Evolutionary conservation across 805 yeast species (phyloP).

Genomic region (Yarrowia sp.): DNA sequence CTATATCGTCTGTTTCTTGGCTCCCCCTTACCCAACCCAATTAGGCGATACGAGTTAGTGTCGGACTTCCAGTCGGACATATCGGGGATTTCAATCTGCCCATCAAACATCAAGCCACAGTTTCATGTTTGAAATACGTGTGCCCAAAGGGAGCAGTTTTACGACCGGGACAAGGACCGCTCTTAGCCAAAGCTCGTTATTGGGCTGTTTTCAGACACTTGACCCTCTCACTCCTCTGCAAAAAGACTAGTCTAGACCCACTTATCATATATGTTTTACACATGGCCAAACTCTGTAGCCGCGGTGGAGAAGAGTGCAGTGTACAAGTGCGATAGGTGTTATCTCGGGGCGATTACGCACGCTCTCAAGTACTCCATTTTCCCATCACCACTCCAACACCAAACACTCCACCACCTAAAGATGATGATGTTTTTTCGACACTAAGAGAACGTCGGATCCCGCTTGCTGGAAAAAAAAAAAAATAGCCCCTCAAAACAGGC

Average conservation of each 20-base stretch:
- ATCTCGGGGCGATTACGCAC: too few relatives aligned
- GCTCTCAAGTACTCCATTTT: too few relatives aligned
- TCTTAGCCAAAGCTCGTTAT: not conserved
- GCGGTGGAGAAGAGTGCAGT: not conserved
- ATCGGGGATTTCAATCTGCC: too few relatives aligned
- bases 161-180: not conserved
- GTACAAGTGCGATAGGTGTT: too few relatives aligned
- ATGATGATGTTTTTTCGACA: too few relatives aligned
- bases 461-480: too few relatives aligned
- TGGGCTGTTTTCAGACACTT: not conserved
- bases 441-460: not conserved
- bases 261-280: conserved; percentile 14
- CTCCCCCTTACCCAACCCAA: too few relatives aligned
- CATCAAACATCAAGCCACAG: too few relatives aligned
- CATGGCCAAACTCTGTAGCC: conserved; percentile 15
- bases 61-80: not conserved
- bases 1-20: too few relatives aligned
- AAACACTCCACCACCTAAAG: too few relatives aligned
- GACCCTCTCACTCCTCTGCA: not conserved
- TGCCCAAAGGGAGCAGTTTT: not conserved
- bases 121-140: not conserved
- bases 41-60: not conserved
- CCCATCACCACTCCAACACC: too few relatives aligned
- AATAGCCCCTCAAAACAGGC: not conserved
- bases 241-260: conserved; percentile 12